phyloP scores from a whole-genome alignment of 345 rosid species.

The Pugionium dolabratum region DNA sequence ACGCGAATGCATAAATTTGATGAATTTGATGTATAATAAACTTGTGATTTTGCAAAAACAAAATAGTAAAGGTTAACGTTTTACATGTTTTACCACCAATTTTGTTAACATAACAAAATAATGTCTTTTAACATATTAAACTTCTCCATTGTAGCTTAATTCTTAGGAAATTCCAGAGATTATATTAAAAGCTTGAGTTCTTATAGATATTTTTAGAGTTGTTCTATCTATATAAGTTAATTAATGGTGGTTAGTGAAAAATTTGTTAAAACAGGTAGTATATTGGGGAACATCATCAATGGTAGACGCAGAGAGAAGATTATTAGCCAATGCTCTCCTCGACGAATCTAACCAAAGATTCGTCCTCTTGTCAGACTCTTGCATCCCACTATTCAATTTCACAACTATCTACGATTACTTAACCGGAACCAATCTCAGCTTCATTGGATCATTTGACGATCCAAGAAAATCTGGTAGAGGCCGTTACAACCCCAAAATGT shows the following conservation, averaged over 20 bases:
- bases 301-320: constrained; percentile 71
- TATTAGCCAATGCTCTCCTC: constrained; percentile 67
- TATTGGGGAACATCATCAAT: constrained; percentile 68
- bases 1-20: not conserved
- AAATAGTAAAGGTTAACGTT: too few species aligned
- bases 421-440: constrained; percentile 51
- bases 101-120: too few species aligned
- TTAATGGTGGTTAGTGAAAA: not conserved
- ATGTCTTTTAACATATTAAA: too few species aligned
- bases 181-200: too few species aligned
- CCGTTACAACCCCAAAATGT: constrained; percentile 61
- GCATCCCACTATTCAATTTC: constrained; percentile 71
- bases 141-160: too few species aligned
- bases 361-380: constrained; percentile 66
- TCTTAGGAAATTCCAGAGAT: too few species aligned
- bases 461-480: constrained; percentile 57
- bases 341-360: constrained; percentile 68
- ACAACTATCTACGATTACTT: constrained; percentile 53
- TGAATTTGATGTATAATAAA: too few species aligned
- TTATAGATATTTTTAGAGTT: not conserved
- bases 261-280: constrained; percentile 47
- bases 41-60: too few species aligned
- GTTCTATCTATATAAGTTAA: too few species aligned
- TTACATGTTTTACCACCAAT: too few species aligned
- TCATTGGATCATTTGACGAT: constrained; percentile 50